Conservation (phyloP, 495 filamentous ascomycete species). For the Aeminium ludgeri region DNA sequence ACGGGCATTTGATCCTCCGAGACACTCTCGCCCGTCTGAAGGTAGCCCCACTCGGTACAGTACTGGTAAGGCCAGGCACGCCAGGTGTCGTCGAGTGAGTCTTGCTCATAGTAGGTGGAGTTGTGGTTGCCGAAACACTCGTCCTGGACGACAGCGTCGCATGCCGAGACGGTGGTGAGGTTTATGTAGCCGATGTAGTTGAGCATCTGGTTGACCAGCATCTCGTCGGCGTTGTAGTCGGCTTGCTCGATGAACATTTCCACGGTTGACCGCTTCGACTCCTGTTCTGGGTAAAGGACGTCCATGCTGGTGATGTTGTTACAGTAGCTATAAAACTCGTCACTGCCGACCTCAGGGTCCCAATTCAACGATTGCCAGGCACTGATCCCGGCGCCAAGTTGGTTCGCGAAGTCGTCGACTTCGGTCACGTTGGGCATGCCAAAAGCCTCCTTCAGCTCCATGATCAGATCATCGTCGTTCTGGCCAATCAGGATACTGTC, state of each 20-base stretch:
- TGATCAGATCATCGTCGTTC: constrained; percentile 29
- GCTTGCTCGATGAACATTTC: constrained; percentile 28
- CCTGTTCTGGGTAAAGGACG: constrained; percentile 32
- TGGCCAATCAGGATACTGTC: constrained; percentile 47
- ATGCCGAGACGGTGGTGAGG: constrained; percentile 24
- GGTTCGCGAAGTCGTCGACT: constrained; percentile 44
- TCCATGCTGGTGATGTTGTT: constrained; percentile 34
- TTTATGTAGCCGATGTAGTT: constrained; percentile 52
- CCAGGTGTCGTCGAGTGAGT: constrained; percentile 31
- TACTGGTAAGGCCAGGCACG: constrained; percentile 45
- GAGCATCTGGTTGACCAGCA: constrained; percentile 38
- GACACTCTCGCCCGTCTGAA: constrained; percentile 47
- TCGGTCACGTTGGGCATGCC: constrained; percentile 40
- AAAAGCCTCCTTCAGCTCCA: constrained; percentile 41
- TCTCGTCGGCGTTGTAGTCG: constrained; percentile 36
- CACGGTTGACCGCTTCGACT: constrained; percentile 25
- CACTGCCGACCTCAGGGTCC: constrained; percentile 43
- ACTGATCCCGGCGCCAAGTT: constrained; percentile 33
- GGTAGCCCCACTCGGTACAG: constrained; percentile 49
- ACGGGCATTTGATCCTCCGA: constrained; percentile 41
- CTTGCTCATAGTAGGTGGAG: constrained; percentile 31
- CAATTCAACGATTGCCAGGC: constrained; percentile 50
- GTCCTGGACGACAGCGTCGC: constrained; percentile 31
- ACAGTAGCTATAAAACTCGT: constrained; percentile 42
- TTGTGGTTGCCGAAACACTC: constrained; percentile 39